Percentiles rank a stretch among this genome's conserved stretches.
Conservation (phyloP, 257 asterid genomes). For the Nicotiana noctiflora region DNA sequence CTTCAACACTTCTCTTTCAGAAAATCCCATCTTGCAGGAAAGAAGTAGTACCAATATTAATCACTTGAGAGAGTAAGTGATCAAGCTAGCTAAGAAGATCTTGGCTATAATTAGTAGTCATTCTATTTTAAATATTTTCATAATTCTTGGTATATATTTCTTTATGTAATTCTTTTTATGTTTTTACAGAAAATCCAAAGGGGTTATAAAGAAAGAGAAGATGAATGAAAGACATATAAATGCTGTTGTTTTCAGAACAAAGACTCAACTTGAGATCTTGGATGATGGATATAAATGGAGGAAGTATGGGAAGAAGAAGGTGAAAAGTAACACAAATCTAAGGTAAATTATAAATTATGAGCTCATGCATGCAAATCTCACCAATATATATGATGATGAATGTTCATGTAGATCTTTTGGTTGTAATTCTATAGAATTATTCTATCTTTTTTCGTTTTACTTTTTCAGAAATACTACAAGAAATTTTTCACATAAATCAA, state of each 20-base stretch:
- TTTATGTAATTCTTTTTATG: not conserved
- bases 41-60: conserved; percentile 7
- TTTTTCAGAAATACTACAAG: no score
- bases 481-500: no score
- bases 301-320: conserved; percentile 67
- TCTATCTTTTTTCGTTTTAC: not conserved
- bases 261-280: conserved; percentile 44
- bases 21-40: conserved; percentile 5
- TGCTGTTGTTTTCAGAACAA: conserved; percentile 33
- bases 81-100: not conserved
- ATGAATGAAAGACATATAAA: not conserved
- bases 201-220: not conserved
- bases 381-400: not conserved
- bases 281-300: conserved; percentile 69
- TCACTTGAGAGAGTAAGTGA: conserved; percentile 13
- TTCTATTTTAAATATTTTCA: not conserved
- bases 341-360: conserved; percentile 29
- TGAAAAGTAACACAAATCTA: conserved; percentile 52
- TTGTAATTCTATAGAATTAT: not conserved
- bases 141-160: not conserved
- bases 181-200: conserved; percentile 3
- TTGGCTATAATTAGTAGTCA: not conserved
- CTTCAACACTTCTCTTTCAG: not conserved
- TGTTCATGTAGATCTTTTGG: not conserved
- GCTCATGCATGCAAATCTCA: not conserved